Evolutionary conservation across 148 eudicot species (phyloP).

Genomic region (Polygonum aviculare): DNA sequence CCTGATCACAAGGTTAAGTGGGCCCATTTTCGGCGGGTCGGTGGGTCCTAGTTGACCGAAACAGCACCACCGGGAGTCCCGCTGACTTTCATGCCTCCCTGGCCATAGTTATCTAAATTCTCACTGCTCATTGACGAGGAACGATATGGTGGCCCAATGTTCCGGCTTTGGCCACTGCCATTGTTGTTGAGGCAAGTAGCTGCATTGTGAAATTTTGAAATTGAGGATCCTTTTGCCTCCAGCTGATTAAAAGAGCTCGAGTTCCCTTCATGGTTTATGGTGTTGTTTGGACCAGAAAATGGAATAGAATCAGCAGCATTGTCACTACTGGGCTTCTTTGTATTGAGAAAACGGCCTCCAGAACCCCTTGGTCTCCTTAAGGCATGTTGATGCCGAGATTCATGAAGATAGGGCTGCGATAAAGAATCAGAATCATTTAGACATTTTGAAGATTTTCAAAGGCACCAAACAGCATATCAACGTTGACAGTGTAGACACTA

Average conservation of each 20-base stretch:
- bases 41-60: constrained; percentile 19
- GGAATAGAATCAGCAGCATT: constrained; percentile 15
- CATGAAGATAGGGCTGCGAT: constrained; percentile 69
- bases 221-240: constrained; percentile 9
- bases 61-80: constrained; percentile 22
- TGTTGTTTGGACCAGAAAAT: constrained; percentile 22
- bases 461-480: not conserved
- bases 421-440: not conserved
- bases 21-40: not conserved
- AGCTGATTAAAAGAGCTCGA: constrained; percentile 18
- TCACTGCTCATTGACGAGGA: constrained; percentile 20
- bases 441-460: not conserved
- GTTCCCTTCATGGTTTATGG: constrained; percentile 19
- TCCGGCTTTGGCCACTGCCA: not conserved
- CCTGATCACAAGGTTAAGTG: constrained; percentile 2
- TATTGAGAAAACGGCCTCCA: constrained; percentile 71
- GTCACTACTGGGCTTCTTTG: constrained; percentile 33
- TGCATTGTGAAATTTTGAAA: constrained; percentile 20
- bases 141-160: constrained; percentile 18
- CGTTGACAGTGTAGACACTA: not conserved
- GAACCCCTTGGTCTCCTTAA: constrained; percentile 69
- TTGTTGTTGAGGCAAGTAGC: constrained; percentile 7
- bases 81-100: constrained; percentile 24
- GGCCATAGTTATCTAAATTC: constrained; percentile 19
- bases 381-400: constrained; percentile 72